Evolutionary conservation across 2,329 filamentous ascomycete species (phyloP).

Genomic region (Ciborinia camelliae): DNA sequence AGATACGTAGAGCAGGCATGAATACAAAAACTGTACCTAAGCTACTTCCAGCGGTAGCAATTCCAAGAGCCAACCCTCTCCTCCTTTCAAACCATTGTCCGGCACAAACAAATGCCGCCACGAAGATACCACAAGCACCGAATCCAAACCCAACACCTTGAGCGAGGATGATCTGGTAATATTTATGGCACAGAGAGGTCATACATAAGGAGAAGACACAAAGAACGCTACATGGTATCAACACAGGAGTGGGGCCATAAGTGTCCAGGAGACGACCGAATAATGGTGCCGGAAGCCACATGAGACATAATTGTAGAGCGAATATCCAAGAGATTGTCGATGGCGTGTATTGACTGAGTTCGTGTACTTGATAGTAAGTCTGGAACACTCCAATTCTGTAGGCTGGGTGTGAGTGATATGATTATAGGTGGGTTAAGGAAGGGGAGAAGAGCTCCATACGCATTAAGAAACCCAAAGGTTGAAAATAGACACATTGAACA

Average conservation of each 20-base stretch:
- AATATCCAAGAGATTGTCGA: constrained; percentile 15
- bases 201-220: constrained; percentile 62
- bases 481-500: constrained; percentile 3
- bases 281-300: constrained; percentile 49
- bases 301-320: constrained; percentile 17
- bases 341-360: constrained; percentile 11
- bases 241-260: constrained; percentile 55
- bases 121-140: constrained; percentile 45
- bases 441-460: background rate
- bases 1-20: constrained; percentile 37
- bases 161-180: constrained; percentile 51
- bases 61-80: constrained; percentile 46
- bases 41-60: constrained; percentile 46
- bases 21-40: constrained; percentile 44
- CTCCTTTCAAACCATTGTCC: constrained; percentile 48
- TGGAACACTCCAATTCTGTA: constrained; percentile 19
- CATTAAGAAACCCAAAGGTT: constrained; percentile 10
- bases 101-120: constrained; percentile 41
- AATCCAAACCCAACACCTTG: constrained; percentile 46
- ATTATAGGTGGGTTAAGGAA: too few relatives aligned
- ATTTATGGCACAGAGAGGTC: constrained; percentile 53
- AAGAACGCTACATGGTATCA: constrained; percentile 50
- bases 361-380: constrained; percentile 13
- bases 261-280: constrained; percentile 61
- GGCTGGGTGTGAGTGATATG: background rate